phyloP scores from a whole-genome alignment of 345 rosid species.

The Odontarrhena argentea region DNA sequence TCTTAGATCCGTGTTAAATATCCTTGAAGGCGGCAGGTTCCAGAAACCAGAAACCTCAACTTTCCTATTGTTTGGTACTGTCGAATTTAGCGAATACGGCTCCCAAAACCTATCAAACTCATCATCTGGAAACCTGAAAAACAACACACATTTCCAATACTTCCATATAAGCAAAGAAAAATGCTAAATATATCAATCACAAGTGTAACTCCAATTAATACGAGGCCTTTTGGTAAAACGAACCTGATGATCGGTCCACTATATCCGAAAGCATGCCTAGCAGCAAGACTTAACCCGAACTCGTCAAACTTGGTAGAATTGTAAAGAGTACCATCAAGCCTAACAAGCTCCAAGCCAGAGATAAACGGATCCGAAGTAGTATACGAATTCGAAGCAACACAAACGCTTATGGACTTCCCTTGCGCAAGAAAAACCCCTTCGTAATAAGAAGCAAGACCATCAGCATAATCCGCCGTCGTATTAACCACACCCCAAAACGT shows the following conservation, averaged over 20 bases:
- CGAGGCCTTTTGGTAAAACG: background rate
- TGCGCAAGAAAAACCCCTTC: constrained; percentile 79
- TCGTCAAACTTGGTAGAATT: constrained; percentile 64
- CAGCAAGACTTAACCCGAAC: constrained; percentile 59
- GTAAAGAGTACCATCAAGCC: constrained; percentile 59
- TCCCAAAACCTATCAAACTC: constrained; percentile 78
- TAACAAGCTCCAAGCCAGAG: constrained; percentile 77
- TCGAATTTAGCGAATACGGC: constrained; percentile 48
- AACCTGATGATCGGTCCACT: constrained; percentile 59
- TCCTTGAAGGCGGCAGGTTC: constrained; percentile 82
- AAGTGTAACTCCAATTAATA: background rate
- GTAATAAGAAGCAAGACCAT: constrained; percentile 60
- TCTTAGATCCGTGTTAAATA: constrained; percentile 68
- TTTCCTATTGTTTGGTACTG: constrained; percentile 50
- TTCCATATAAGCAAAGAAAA: background rate
- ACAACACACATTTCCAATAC: background rate
- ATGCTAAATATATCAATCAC: background rate
- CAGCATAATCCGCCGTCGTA: constrained; percentile 66
- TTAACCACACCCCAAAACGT: constrained; percentile 76
- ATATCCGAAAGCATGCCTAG: constrained; percentile 79
- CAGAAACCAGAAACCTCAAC: constrained; percentile 76
- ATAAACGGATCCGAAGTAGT: constrained; percentile 88
- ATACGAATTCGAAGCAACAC: constrained; percentile 62
- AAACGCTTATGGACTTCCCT: constrained; percentile 75
- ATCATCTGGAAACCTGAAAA: constrained; percentile 79